Evolutionary conservation across 2,329 filamentous ascomycete genomes (phyloP).

Genomic region (Aspergillus puulaauensis): DNA sequence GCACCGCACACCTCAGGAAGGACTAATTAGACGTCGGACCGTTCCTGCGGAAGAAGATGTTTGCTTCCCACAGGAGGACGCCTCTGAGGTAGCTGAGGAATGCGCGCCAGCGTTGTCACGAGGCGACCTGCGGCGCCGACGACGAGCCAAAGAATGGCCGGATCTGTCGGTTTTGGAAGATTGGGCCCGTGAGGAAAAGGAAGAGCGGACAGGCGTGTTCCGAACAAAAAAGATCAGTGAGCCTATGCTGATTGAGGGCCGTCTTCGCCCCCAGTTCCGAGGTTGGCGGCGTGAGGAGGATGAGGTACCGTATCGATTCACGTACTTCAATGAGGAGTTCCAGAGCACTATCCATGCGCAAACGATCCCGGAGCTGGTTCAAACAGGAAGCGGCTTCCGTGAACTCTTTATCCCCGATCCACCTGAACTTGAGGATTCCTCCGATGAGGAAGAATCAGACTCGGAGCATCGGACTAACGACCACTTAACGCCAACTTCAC

Average conservation of each 20-base stretch:
- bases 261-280: slow-evolving; percentile 75
- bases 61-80: slow-evolving; percentile 78
- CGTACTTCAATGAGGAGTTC: slow-evolving; percentile 98
- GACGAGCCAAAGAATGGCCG: slow-evolving; percentile 76
- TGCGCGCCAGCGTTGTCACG: slow-evolving; percentile 51
- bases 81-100: slow-evolving; percentile 83
- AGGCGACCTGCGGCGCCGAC: slow-evolving; percentile 49
- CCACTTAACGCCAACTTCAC: slow-evolving; percentile 8
- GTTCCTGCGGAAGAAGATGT: slow-evolving; percentile 79
- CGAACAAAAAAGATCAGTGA: slow-evolving; percentile 91
- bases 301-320: slow-evolving; percentile 90
- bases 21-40: slow-evolving; percentile 53
- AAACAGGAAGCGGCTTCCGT: slow-evolving; percentile 77
- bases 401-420: slow-evolving; percentile 92
- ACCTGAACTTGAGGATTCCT: slow-evolving; percentile 69
- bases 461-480: slow-evolving; percentile 28
- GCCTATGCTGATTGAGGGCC: slow-evolving; percentile 85
- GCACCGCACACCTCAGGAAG: slow-evolving; percentile 36
- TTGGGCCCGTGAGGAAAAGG: slow-evolving; percentile 88
- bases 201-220: slow-evolving; percentile 76
- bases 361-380: slow-evolving; percentile 87
- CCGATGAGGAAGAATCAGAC: slow-evolving; percentile 60
- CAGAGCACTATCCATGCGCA: slow-evolving; percentile 95
- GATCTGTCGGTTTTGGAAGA: slow-evolving; percentile 81
- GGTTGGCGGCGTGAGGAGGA: slow-evolving; percentile 87